Evolutionary conservation across 495 filamentous ascomycete genomes (phyloP).

Genomic region (Astrocystis sublimbata): DNA sequence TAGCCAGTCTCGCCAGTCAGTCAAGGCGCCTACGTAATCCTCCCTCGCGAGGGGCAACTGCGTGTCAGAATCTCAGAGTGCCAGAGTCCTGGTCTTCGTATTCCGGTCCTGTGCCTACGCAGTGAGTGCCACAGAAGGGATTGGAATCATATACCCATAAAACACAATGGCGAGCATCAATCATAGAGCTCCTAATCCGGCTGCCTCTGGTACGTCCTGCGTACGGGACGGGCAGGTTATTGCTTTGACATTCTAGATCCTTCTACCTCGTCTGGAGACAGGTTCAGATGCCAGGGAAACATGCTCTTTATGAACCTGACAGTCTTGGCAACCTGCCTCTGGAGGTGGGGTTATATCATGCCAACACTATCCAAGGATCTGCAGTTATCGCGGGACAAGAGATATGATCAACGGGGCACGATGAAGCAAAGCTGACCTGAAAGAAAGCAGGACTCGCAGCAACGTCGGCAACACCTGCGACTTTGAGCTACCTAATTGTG

Average conservation of each 20-base stretch:
- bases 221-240: background rate
- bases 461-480: too few species aligned
- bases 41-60: too few species aligned
- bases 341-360: background rate
- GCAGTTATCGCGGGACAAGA: background rate
- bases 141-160: constrained; percentile 4
- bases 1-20: too few species aligned
- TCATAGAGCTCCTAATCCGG: background rate
- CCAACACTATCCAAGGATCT: background rate
- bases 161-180: background rate
- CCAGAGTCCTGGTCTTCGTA: too few species aligned
- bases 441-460: too few species aligned
- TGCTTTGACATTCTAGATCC: background rate
- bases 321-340: background rate
- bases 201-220: background rate
- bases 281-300: background rate
- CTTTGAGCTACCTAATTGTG: too few species aligned
- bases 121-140: background rate
- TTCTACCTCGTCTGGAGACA: background rate
- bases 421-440: background rate
- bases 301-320: background rate
- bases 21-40: too few species aligned
- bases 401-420: background rate
- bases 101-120: background rate
- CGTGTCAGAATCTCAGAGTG: too few species aligned